Evolutionary conservation across 371 early-diverging fungal genomes (phyloP).

Genomic region (Lichtheimia ramosa): DNA sequence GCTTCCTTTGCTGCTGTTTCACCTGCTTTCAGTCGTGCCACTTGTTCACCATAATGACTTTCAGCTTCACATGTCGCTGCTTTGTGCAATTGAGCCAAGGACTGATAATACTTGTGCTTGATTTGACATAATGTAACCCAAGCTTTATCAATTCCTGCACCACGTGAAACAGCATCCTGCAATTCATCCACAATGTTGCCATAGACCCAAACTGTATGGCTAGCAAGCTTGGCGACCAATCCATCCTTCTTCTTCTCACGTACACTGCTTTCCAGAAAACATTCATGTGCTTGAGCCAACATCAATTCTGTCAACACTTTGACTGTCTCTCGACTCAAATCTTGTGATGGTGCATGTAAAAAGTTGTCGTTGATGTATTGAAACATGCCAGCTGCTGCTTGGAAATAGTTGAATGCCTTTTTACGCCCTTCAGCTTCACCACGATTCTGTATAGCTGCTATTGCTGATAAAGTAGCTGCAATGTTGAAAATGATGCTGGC

Average conservation of each 20-base stretch:
- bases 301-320: conserved; percentile 81
- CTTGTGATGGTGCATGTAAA: conserved; percentile 92
- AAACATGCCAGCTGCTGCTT: conserved; percentile 91
- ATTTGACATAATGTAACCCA: conserved; percentile 74
- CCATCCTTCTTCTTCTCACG: conserved; percentile 84
- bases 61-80: conserved; percentile 78
- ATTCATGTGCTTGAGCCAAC: conserved; percentile 96
- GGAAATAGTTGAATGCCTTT: conserved; percentile 84
- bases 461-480: conserved; percentile 77
- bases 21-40: conserved; percentile 76
- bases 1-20: conserved; percentile 86
- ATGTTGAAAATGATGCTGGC: conserved; percentile 94
- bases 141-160: conserved; percentile 62
- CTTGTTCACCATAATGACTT: conserved; percentile 82
- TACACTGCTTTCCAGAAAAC: conserved; percentile 83
- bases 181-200: conserved; percentile 66
- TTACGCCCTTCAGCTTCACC: conserved; percentile 78
- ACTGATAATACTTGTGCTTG: conserved; percentile 85
- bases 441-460: conserved; percentile 72
- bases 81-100: conserved; percentile 82
- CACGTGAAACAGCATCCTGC: conserved; percentile 50
- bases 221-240: conserved; percentile 87
- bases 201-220: conserved; percentile 83
- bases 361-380: conserved; percentile 96
- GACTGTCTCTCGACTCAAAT: conserved; percentile 87